Evolutionary conservation across 176 grass and related monocot genomes (phyloP).

Genomic region (Zea mays): Zm-B73-REFERENCE-NAM-5.0 NC_050096.1:1488001-1488500

Average conservation of each 20-base stretch:
- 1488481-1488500: not conserved
- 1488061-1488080: not conserved
- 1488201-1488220: not conserved
- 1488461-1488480: conserved; percentile 9
- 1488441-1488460: not conserved
- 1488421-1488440: not conserved
- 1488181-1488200: not conserved
- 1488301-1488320: not conserved
- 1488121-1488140: not conserved
- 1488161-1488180: not conserved
- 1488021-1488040: not conserved
- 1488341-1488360: not conserved
- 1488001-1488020: not conserved
- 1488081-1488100: not conserved
- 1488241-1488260: not conserved
- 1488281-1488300: not conserved
- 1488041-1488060: not conserved
- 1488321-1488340: not conserved
- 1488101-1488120: not conserved
- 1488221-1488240: not conserved
- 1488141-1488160: not conserved
- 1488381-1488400: not conserved
- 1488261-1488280: no score
- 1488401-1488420: conserved; percentile 28
- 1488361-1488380: not conserved